Evolutionary conservation across 208 protist species (phyloP), one percentile per base, ranked within the genome.

Genomic region (Wallacemonas rigidus): DNA sequence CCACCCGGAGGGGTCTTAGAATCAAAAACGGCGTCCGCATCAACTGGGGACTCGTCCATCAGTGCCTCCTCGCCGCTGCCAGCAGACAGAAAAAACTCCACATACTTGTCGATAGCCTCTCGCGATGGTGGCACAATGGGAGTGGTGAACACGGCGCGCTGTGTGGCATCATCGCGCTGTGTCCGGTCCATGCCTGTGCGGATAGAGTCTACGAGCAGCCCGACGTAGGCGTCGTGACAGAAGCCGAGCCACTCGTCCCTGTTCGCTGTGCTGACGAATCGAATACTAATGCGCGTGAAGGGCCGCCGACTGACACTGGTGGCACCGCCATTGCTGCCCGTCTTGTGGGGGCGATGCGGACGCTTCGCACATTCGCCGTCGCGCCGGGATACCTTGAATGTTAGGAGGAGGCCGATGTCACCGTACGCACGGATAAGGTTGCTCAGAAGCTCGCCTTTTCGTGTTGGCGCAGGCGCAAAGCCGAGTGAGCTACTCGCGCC

Each of bases 61-160:
- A 8, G 36, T 47, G 4, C 58, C 50, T 79, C 77, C 7, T 53
- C 41, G 3, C 69, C 72, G 14, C 71, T 74, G 40, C 54, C 50
- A 41, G 45, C 74, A 1, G 79, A 82, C 44, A 92, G 81, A 68
- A 88, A 88, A 55, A 92, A 92, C 69, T 89, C 77, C 45, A 92
- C 77, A 70, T 88, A 81, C n/a, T 62, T 53, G 58, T 77, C 71
- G 1, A 84, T 60, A 48, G 58, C 79, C 14, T 80, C 79, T n/a
- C 71, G 61, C 12, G 79, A 71, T 1, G 72, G 76, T 26, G 64
- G 71, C 45, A 67, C 69, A 14, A 75, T 80, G 9, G 75, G 50
- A 11, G 71, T 78, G 57, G 38, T 48, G 67, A 51, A 43, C 55
- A 47, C 60, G 64, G 53, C 69, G 63, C 39, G 61, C 54, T 26